Conservation (phyloP, 192 early-diverging fungal genomes). For the Entomortierella parvispora region DNA sequence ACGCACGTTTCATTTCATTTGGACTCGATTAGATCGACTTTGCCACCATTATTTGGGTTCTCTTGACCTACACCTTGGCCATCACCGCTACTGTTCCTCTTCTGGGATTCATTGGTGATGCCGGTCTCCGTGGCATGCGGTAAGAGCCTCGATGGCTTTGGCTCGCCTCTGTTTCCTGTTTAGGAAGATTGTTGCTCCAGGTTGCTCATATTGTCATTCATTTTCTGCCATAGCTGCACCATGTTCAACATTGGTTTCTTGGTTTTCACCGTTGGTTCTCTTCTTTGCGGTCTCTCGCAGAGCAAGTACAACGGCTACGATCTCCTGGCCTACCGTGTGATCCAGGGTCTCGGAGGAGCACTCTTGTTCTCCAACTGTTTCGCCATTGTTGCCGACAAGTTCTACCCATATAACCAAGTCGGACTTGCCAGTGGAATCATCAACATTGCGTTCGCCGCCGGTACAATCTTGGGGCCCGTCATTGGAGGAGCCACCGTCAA, state of each 20-base stretch:
- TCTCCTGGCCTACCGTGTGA: conserved; percentile 45
- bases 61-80: conserved; percentile 47
- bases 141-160: too few relatives aligned
- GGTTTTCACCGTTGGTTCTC: conserved; percentile 43
- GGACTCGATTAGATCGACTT: conserved; percentile 32
- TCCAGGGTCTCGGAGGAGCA: conserved; percentile 48
- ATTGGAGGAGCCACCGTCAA: conserved; percentile 45
- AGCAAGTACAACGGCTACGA: conserved; percentile 40
- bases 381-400: conserved; percentile 49
- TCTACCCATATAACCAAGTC: conserved; percentile 50
- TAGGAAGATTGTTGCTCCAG: too few relatives aligned
- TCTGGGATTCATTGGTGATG: conserved; percentile 41
- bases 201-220: neutral
- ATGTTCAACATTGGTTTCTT: conserved; percentile 52
- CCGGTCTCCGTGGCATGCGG: conserved; percentile 41
- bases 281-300: conserved; percentile 44
- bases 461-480: conserved; percentile 47
- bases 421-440: conserved; percentile 47
- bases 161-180: too few relatives aligned
- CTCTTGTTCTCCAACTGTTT: conserved; percentile 48
- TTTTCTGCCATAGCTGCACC: conserved; percentile 21
- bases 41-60: conserved; percentile 48
- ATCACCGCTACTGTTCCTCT: conserved; percentile 40
- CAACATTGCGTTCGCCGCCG: conserved; percentile 51
- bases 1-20: neutral